Base-by-base conservation (phyloP, 148 eudicot genomes). In the Spergularia marina region DNA sequence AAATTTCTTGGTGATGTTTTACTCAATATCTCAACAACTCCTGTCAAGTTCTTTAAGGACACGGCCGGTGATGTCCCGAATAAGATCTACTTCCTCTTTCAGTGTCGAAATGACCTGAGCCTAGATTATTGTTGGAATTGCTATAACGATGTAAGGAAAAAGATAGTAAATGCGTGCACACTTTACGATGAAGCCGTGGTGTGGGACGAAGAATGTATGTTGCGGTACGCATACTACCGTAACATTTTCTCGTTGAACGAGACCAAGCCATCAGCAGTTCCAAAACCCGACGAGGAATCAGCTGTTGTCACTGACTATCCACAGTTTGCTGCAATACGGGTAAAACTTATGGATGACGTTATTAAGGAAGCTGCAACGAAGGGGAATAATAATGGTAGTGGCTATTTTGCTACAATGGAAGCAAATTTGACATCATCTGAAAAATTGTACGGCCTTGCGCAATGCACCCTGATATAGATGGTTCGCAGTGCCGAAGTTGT, bases 181-280 rank as follows among this genome's bases (percentile, higher is more conserved):
- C 36, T 30, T 30, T 72, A 7, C 10, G 47, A 9, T 11, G 76
- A 58, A 44, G 77, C 70, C 5, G 47, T 51, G 4, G 13, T 51
- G 14, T 71, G 77, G 74, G 64, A 76, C 11, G 36, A 30, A 0
- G 76, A 76, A 23, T 76, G 83, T 60, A 64, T 76, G 64, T 30
- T 72, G 2, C 69, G 76, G 16, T 81, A 77, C 47, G 34, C 84
- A 20, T 30, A 30, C 36, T 70, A 82, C n/a, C 63, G 18, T 13
- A 7, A 70, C 15, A 55, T 78, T 7, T 77, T 68, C 65, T 78
- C 81, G 2, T 41, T 6, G 0, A 0, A 34, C 16, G 77, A 79
- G 10, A 18, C 36, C 0, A 0, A 0, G 10, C 57, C 55, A 1
- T 12, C 25, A 3, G 0, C 0, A 21, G 4, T 7, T 0, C 0